Base-by-base conservation (phyloP, 257 asterid species). In the Solanum sitiens region DNA sequence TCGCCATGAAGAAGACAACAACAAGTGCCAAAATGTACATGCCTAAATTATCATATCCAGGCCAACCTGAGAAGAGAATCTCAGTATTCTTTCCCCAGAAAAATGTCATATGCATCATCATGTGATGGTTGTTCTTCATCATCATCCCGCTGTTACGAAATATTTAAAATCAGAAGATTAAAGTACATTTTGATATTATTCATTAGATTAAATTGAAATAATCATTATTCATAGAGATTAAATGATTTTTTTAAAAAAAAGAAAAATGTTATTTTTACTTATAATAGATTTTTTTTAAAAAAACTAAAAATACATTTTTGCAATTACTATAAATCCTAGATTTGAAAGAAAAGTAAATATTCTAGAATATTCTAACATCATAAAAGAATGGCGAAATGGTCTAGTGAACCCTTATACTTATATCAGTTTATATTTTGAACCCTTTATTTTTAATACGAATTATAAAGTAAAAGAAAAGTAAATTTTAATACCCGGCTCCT, bases 21-120 rank as follows among this genome's bases (percentile, higher is more conserved):
- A 87, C 71, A 16, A 96, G 92, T 11, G 98, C 94, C 18, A 95
- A 40, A 0, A 92, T 4, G 44, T 96, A 96, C 97, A 93, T 95
- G 32, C 95, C 98, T 11, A 89, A 35, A 47, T 90, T 87, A 23
- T 87, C 94, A 32, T 86, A 47, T 44, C 99, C 98, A 7, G 98
- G 98, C 98, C 98, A 96, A 1, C 95, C 95, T 16, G 89, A 56
- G 75, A 96, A 95, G 4, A 96, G 93, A 21, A 96, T 94, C 91
- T 93, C 98, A 1, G 98, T 47, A 90, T 94, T 89, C 27, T 93
- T 92, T 5, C 99, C 97, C 99, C 99, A 96, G 86, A 96, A 96
- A 89, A 96, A 96, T 0, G 98, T 93, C 99, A 95, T 96, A 94
- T 95, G 99, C 98, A 94, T 96, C 98, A 94, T 96, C 98, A 92